Evolutionary conservation across 352 stramenopile species (phyloP), one percentile per base, ranked within the genome.

Genomic region (Phytophthora pinifolia): DNA sequence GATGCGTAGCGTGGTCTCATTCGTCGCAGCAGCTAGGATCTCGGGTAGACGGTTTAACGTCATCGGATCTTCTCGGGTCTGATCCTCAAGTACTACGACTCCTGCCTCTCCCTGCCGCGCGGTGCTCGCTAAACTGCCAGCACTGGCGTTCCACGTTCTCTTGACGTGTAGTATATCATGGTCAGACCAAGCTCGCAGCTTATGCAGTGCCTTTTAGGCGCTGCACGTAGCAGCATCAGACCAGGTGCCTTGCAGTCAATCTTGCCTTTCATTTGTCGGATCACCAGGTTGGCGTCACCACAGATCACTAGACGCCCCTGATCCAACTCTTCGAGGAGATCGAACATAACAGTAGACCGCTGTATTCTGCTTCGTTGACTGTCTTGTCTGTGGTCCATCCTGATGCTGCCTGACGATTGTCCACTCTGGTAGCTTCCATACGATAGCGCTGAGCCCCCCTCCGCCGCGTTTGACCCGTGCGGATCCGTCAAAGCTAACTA

Each of bases 311-410:
- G 27, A 0, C 33, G 20, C 6, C 15, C 18, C 10, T 10, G 3
- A 10, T 32, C 38, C 37, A 46, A 7, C 0, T 22, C 10, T 13
- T 12, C 6, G 6, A 54, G 5, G 2, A 54, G 25, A 51, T 33
- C 2, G 54, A 13, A 17, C 29, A 37, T 0, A 61, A 5, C 1
- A 61, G 14, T 1, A 58, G 17, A 14, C 54, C 54, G 0, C 31
- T 15, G n/a, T 72, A 67, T 17, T 67, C 53, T 0, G 32, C 44
- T 13, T 72, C 63, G 12, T 72, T 72, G 0, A 71, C 56, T 0
- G 62, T 60, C 9, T 47, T 4, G 9, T 47, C 49, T 1, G 33
- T 9, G 0, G 4, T 18, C 20, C 48, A 63, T 0, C 15, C 31
- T 0, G 51, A 60, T 3, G 22, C 17, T 0, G 53, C 42, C 0